Base-by-base conservation (phyloP, 805 yeast species). In the Kluyveromyces aestuarii region DNA sequence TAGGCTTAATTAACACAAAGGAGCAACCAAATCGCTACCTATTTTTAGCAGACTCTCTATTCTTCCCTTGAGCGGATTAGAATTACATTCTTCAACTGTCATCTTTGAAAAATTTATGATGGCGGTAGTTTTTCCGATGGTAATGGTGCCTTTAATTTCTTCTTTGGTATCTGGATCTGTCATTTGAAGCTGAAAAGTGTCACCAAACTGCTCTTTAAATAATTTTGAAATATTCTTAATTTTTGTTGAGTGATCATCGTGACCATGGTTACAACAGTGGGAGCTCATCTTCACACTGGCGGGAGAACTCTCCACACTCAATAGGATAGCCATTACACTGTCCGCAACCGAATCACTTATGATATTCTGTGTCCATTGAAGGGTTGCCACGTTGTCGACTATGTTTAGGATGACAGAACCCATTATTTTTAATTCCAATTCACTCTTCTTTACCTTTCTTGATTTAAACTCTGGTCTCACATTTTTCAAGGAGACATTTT, bases 311-410 rank as follows among this genome's bases (percentile, higher is more conserved):
- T 93, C 99, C 40, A 91, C 93, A 41, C 96, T 87, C 67, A 91
- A 76, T 33, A 93, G 66, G 37, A 93, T 88, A 0, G 97, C 96
- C 50, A 93, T 78, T 1, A 89, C 85, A 14, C 96, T 83, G 61
- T 93, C 99, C 0, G 99, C 99, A 53, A 93, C 79, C 0, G 96
- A 84, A 60, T 93, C 99, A 52, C 86, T 90, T 70, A 89, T 79
- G 49, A 87, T 72, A 50, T 89, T 90, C 56, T 95, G 91, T 16
- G 81, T 78, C 99, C 99, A 93, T 64, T 87, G 95, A 13, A 91
- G 81, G 0, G 84, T 75, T 6, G 86, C 81, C 9, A 75, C 55
- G 46, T 73, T 70, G 21, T 72, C 71, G 39, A 68, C 68, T 13
- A 79, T 65, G 43, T 73, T 78, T 57, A 76, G 74, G 51, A 63